Evolutionary conservation across 352 stramenopile species (phyloP), one percentile per base, ranked within the genome.

Genomic region (Phytophthora citricola): DNA sequence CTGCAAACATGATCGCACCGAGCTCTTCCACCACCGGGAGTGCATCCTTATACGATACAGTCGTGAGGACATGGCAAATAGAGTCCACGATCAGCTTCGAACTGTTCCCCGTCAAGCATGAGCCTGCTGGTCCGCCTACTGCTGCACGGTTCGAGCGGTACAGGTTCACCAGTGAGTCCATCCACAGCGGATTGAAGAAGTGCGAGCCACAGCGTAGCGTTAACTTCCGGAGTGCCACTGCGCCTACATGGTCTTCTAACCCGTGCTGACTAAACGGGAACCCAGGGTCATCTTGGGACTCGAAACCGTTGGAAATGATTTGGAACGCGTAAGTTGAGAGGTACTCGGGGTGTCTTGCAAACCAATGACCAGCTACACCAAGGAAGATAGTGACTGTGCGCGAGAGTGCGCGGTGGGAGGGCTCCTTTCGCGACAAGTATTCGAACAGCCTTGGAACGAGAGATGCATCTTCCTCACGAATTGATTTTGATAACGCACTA

Each of bases 401-500:
- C 36, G 68, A 74, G 0, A 94, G 71, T 31, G 80, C 83, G 15
- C 76, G 68, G 58, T 94, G 82, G 14, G 73, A 78, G 10, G 83
- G 81, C 47, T 90, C 72, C 26, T 90, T 83, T 9, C 82, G 76
- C 31, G 86, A 87, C 71, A 94, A 84, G 51, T 66, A 81, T 39
- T 91, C 81, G 49, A 94, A 94, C 14, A 94, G 67, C 54, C 75
- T 81, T 11, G 86, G 86, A 34, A 94, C 69, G 17, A 93, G 67
- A 54, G 66, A 90, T n/a, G 83, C 84, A 52, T 94, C 86, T 62
- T 88, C 86, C 48, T 92, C 79, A 11, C 84, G 79, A 53, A 94
- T 79, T 22, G 83, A 94, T 76, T 93, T 94, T 50, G 86, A 92
- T 43, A 94, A 43, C 17, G 86, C 86, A 67, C 84, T 94, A 40